Evolutionary conservation across 495 filamentous ascomycete genomes (phyloP).

Genomic region (Penicillium steckii): DNA sequence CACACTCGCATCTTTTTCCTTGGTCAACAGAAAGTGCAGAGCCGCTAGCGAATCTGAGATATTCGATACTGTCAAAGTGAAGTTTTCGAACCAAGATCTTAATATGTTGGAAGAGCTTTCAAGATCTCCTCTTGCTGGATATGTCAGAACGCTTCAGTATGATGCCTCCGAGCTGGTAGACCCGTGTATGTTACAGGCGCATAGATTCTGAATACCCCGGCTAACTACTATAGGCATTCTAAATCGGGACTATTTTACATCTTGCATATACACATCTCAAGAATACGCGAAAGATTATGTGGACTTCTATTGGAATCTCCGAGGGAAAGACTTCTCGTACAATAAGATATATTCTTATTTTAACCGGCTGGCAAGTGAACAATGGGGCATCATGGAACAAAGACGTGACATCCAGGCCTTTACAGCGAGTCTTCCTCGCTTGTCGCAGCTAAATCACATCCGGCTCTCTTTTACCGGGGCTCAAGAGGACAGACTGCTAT

Average conservation of each 20-base stretch:
- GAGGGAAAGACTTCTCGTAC: conserved; percentile 7
- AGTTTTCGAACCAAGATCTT: not conserved
- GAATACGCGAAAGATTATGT: conserved; percentile 6
- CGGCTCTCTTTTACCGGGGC: conserved; percentile 2
- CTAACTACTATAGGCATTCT: conserved; percentile 5
- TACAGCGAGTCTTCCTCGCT: not conserved
- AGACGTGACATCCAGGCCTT: not conserved
- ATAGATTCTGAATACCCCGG: not conserved
- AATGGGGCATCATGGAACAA: conserved; percentile 1
- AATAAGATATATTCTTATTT: conserved; percentile 4
- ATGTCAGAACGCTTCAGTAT: conserved; percentile 5
- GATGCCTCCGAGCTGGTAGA: conserved; percentile 5
- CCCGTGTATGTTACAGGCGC: not conserved
- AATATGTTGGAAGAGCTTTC: not conserved
- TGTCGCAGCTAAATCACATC: not conserved
- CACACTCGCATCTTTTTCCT: not conserved
- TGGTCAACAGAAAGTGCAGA: not conserved
- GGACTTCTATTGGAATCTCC: conserved; percentile 1
- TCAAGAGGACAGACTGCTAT: conserved; percentile 7
- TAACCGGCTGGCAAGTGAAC: not conserved
- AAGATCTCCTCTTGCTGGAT: not conserved
- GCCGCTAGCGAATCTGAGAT: not conserved
- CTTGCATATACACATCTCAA: conserved; percentile 2
- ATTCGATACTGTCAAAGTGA: not conserved
- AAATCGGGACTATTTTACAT: conserved; percentile 7